Percentiles rank a stretch among this genome's conserved stretches.
phyloP scores from a whole-genome alignment of 2,329 filamentous ascomycete species.

The Pezicula neosporulosa region DNA sequence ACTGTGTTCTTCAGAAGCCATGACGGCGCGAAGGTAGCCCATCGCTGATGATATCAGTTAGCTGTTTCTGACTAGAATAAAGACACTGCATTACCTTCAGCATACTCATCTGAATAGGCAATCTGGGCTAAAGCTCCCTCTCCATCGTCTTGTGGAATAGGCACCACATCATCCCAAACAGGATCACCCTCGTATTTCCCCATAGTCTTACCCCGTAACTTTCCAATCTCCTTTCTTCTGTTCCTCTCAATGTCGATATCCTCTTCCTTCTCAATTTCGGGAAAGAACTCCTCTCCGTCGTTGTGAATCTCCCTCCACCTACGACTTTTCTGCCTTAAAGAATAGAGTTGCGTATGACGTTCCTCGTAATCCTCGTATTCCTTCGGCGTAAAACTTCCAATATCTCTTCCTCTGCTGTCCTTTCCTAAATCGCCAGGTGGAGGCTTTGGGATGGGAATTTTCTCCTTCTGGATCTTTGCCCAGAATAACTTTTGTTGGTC shows the following conservation, averaged over 20 bases:
- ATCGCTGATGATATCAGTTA: conserved; percentile 53
- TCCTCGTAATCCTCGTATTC: conserved; percentile 18
- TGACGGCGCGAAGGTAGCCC: conserved; percentile 88
- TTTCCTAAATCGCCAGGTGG: conserved; percentile 19
- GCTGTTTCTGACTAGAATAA: background rate
- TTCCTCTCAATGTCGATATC: conserved; percentile 23
- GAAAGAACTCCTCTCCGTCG: background rate
- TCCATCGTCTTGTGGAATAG: conserved; percentile 81
- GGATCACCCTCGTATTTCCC: conserved; percentile 48
- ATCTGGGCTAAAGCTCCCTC: conserved; percentile 86
- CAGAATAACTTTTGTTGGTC: conserved; percentile 24
- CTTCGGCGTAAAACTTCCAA: conserved; percentile 18
- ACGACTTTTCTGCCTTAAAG: conserved; percentile 16
- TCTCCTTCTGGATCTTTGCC: conserved; percentile 17
- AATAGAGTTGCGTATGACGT: conserved; percentile 13
- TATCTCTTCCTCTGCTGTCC: conserved; percentile 16
- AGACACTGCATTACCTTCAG: conserved; percentile 53
- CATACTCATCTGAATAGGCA: conserved; percentile 85
- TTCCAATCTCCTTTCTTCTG: conserved; percentile 20
- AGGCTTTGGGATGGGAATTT: conserved; percentile 21
- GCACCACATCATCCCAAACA: conserved; percentile 79
- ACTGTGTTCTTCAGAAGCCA: conserved; percentile 83
- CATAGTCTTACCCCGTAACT: conserved; percentile 23
- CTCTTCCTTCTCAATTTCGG: conserved; percentile 2
- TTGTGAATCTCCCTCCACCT: conserved; percentile 10